Base-by-base conservation (phyloP, 1,139 yeast genomes). In the Lodderomyces beijingensis region DNA sequence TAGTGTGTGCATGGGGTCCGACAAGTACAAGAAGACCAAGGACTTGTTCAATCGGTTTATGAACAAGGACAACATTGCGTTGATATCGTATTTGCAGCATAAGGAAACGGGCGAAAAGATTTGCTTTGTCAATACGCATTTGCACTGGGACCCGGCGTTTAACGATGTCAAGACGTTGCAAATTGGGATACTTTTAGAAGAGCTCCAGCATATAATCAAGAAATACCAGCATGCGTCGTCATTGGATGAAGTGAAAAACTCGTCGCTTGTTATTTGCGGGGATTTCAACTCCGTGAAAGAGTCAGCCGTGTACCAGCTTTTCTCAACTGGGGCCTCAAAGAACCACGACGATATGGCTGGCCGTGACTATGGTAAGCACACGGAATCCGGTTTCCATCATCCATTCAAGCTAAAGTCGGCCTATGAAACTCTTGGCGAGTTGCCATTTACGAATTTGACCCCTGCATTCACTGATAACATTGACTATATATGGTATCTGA, bases 131-230 rank as follows among this genome's bases (percentile, higher is more conserved):
- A 91, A 89, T 49, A 89, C 98, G 0, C 99, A 93, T 69, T 76
- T 91, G 57, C 96, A 89, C 57, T 93, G 98, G 97, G 97, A 91
- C 62, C 98, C 98, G 7, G 88, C 87, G 31, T 86, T 79, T 55
- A 86, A 87, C 54, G 99, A 93, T 62, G 99, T 93, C 39, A 93
- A 93, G 59, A 77, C 96, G 6, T 82, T 93, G 59, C 98, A 93
- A 65, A 91, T 86, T 35, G 96, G 96, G 30, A 81, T 91, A 30
- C 65, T 93, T 43, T 65, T 93, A 53, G 97, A 91, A 52, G 96
- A 91, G 57, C 62, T 91, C 49, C 93, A 87, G 52, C 62, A 62
- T 2, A 57, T 81, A 27, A 59, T 77, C 33, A 74, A 74, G 50
- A 79, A 74, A 47, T 58, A 53, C 42, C 67, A 73, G 37, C 72